A percentile compares a stretch with the other conserved stretches of the same genome.
Conservation (phyloP, 306 rosid species). For the Lathyrus oleraceus region DNA sequence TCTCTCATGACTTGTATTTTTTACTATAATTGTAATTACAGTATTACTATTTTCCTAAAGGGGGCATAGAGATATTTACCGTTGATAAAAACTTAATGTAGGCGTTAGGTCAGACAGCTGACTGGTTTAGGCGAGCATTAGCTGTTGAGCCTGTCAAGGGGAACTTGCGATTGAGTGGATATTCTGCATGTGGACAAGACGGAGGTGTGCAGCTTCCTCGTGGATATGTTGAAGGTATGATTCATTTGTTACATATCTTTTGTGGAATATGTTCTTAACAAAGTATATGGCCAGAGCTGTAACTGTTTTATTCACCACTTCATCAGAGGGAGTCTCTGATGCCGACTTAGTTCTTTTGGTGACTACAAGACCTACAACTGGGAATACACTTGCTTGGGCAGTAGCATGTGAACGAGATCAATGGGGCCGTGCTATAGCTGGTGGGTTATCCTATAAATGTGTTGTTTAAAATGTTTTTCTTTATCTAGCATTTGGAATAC, state of each 20-base stretch:
- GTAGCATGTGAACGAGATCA: conserved; percentile 99
- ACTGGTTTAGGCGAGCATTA: conserved; percentile 91
- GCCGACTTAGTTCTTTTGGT: conserved; percentile 97
- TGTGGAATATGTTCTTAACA: conserved; percentile 24
- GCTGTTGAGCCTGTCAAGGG: conserved; percentile 98
- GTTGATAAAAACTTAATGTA: conserved; percentile 43
- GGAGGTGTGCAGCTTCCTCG: conserved; percentile 98
- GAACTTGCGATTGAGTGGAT: conserved; percentile 90
- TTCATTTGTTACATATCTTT: conserved; percentile 24
- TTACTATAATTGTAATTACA: conserved; percentile 11
- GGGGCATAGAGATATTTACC: conserved; percentile 33
- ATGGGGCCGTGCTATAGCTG: conserved; percentile 99
- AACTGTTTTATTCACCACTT: conserved; percentile 32
- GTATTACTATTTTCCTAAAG: conserved; percentile 8
- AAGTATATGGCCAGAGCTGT: conserved; percentile 1
- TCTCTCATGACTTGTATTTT: conserved; percentile 12
- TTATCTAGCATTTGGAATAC: conserved; percentile 30
- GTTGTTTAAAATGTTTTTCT: conserved; percentile 22
- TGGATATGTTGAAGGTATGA: conserved; percentile 85
- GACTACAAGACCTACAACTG: conserved; percentile 96
- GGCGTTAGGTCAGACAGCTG: conserved; percentile 95
- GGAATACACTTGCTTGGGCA: conserved; percentile 99
- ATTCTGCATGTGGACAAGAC: conserved; percentile 99
- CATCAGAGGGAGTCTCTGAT: conserved; percentile 76
- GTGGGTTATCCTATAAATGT: conserved; percentile 45